A percentile compares a stretch with the other conserved stretches of the same genome.
Conservation (phyloP, 768 basidiomycete species). For the Nidularia sp. region DNA sequence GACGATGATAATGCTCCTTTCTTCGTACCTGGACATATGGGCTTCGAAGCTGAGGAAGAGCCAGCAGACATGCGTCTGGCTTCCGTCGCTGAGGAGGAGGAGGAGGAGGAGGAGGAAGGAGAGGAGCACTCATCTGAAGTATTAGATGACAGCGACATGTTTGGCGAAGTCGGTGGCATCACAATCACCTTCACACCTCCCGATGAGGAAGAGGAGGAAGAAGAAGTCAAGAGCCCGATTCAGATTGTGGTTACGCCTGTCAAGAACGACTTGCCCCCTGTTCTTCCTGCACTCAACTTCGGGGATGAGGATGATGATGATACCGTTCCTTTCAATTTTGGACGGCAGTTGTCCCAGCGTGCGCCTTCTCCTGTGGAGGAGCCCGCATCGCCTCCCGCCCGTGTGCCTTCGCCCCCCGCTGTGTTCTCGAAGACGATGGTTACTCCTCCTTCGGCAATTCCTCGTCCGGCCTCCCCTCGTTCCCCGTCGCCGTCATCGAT, state of each 20-base stretch:
- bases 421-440: constrained; percentile 8
- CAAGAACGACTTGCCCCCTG: constrained; percentile 23
- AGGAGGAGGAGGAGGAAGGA: constrained; percentile 32
- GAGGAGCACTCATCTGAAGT: constrained; percentile 10
- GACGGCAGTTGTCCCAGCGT: constrained; percentile 15
- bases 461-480: constrained; percentile 17
- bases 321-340: constrained; percentile 31
- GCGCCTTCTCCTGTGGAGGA: constrained; percentile 5
- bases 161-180: constrained; percentile 68
- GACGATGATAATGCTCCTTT: constrained; percentile 50
- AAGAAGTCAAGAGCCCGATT: constrained; percentile 20
- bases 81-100: constrained; percentile 23
- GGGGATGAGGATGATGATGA: constrained; percentile 22
- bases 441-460: constrained; percentile 25
- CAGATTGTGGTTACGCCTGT: constrained; percentile 16
- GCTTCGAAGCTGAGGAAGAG: constrained; percentile 38
- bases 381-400: constrained; percentile 3
- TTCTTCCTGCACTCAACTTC: constrained; percentile 30
- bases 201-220: constrained; percentile 35
- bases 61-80: constrained; percentile 23
- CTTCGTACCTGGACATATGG: constrained; percentile 35
- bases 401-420: constrained; percentile 9
- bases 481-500: constrained; percentile 45
- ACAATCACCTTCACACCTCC: constrained; percentile 71
- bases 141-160: constrained; percentile 45